Evolutionary conservation across 805 yeast species (phyloP).

Genomic region (Hanseniaspora clermontiae): DNA sequence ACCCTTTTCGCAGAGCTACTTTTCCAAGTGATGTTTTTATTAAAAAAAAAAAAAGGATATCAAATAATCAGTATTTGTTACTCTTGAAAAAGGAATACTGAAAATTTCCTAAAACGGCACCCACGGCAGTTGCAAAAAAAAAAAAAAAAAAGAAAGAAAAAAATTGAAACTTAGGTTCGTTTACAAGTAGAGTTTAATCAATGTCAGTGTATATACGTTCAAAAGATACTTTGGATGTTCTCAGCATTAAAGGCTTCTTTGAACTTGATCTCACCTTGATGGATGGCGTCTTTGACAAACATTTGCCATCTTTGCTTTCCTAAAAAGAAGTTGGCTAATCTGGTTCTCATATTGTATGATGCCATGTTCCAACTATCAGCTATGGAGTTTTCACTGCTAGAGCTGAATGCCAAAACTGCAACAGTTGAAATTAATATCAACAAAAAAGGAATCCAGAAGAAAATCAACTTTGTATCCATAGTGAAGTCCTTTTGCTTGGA

Average conservation of each 20-base stretch:
- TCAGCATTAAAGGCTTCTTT: slow-evolving; percentile 12
- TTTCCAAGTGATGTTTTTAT: too few species aligned
- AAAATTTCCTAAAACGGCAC: not conserved
- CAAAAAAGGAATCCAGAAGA: slow-evolving; percentile 83
- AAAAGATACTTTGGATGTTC: not conserved
- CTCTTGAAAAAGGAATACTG: not conserved
- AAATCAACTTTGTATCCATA: slow-evolving; percentile 72
- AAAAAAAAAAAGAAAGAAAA: not conserved
- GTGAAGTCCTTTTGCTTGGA: slow-evolving; percentile 34
- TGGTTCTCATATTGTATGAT: slow-evolving; percentile 32
- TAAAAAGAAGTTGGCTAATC: slow-evolving; percentile 37
- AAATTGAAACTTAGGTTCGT: not conserved
- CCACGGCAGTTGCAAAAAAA: not conserved
- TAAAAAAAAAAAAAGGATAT: too few species aligned
- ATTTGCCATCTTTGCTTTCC: slow-evolving; percentile 41
- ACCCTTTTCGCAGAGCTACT: too few species aligned
- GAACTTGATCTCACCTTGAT: slow-evolving; percentile 9
- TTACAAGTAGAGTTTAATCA: not conserved
- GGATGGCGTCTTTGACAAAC: slow-evolving; percentile 26
- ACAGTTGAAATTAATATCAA: slow-evolving; percentile 41
- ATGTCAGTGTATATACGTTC: not conserved
- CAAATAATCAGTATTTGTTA: too few species aligned
- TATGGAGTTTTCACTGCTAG: slow-evolving; percentile 26
- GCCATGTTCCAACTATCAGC: slow-evolving; percentile 23
- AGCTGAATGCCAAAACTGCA: slow-evolving; percentile 29